Percentiles rank a stretch among this genome's conserved stretches.
Evolutionary conservation across 2,329 filamentous ascomycete species (phyloP).

Genomic region (Aspergillus novofumigatus): DNA sequence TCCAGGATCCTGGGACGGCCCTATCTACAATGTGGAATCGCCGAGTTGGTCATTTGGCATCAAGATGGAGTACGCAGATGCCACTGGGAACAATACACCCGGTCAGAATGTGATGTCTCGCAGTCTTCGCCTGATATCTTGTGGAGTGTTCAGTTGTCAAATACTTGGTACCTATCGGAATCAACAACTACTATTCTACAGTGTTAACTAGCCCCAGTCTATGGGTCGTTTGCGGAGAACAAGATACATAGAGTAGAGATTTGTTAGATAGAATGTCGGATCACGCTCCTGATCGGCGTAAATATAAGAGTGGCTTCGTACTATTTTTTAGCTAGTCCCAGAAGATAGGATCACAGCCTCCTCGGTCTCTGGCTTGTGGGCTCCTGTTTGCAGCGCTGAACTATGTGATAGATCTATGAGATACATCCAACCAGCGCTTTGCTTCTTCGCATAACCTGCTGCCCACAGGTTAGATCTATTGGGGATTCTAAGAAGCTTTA

Average conservation of each 20-base stretch:
- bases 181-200: neutral
- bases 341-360: neutral
- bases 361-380: neutral
- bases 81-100: slow-evolving; percentile 6
- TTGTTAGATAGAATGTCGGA: neutral
- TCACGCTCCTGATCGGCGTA: neutral
- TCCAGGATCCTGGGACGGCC: slow-evolving; percentile 11
- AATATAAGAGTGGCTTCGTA: neutral
- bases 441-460: neutral
- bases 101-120: slow-evolving; percentile 17
- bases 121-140: neutral
- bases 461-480: neutral
- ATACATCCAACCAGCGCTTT: slow-evolving; percentile 2
- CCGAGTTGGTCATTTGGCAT: neutral
- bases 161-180: neutral
- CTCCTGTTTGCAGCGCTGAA: neutral
- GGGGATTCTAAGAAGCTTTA: neutral
- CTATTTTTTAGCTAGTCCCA: neutral
- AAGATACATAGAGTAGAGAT: neutral
- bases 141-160: neutral
- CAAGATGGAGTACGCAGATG: slow-evolving; percentile 5
- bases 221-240: neutral
- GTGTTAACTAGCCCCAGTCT: neutral
- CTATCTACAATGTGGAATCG: slow-evolving; percentile 9
- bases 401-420: slow-evolving; percentile 16